These are phyloP conservation scores for Geotrichum reessii DNA, from an alignment of 1,139 yeast genomes.

Conservation along the genomic window DNA sequence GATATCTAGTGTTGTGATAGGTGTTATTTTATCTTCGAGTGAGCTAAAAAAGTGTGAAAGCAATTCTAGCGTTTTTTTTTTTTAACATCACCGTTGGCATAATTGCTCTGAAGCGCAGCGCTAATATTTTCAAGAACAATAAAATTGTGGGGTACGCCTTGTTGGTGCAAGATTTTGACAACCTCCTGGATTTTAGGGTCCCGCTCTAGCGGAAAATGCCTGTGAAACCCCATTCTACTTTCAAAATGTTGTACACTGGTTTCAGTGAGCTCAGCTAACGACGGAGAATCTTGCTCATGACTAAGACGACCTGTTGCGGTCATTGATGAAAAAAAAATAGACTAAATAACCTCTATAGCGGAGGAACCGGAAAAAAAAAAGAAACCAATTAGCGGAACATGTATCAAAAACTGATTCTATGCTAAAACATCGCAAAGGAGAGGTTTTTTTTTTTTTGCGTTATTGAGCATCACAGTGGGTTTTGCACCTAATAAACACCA, in stretches of 20 bases:
- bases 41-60: slow-evolving; percentile 32
- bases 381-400: background rate
- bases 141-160: slow-evolving; percentile 3
- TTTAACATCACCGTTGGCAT: slow-evolving; percentile 32
- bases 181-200: slow-evolving; percentile 5
- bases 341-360: slow-evolving; percentile 6
- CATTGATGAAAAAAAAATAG: slow-evolving; percentile 1
- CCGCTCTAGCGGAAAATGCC: background rate
- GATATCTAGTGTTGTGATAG: background rate
- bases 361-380: background rate
- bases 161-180: background rate
- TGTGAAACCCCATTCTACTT: background rate
- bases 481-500: background rate
- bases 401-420: slow-evolving; percentile 1
- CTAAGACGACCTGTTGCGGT: background rate
- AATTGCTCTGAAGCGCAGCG: slow-evolving; percentile 32
- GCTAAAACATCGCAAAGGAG: background rate
- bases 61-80: slow-evolving; percentile 34
- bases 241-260: background rate
- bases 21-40: slow-evolving; percentile 30
- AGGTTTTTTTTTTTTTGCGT: background rate
- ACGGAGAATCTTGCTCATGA: background rate
- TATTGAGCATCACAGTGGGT: background rate
- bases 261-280: background rate
- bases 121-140: slow-evolving; percentile 13